These are phyloP conservation scores for Podaxis sp. DNA, from an alignment of 768 basidiomycete genomes.

Conservation along the genomic window DNA sequence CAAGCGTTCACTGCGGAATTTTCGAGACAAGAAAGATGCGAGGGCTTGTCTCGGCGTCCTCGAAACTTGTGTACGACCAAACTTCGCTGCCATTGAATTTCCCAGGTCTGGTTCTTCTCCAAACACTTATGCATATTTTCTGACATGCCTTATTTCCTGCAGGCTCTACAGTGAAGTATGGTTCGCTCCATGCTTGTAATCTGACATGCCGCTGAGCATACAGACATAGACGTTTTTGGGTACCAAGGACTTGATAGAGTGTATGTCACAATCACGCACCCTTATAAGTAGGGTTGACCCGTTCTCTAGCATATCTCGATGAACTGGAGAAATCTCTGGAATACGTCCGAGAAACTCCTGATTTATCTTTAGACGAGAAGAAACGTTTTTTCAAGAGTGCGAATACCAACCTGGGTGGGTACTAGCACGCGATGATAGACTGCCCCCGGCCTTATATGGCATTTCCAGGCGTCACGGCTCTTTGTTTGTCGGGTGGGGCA, in stretches of 20 bases:
- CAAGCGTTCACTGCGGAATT: conserved; percentile 60
- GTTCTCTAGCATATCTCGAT: conserved; percentile 62
- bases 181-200: conserved; percentile 17
- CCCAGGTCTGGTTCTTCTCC: conserved; percentile 41
- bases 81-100: conserved; percentile 93
- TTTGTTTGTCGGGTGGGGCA: conserved; percentile 96
- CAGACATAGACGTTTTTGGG: conserved; percentile 76
- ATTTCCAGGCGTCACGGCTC: conserved; percentile 59
- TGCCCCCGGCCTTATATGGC: neutral
- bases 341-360: conserved; percentile 69
- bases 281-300: conserved; percentile 9
- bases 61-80: conserved; percentile 84
- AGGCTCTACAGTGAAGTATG: conserved; percentile 92
- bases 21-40: conserved; percentile 76
- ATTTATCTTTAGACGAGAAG: conserved; percentile 84
- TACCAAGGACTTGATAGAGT: conserved; percentile 87
- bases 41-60: conserved; percentile 86
- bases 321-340: conserved; percentile 76
- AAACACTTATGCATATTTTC: neutral
- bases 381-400: conserved; percentile 85
- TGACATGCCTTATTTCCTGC: conserved; percentile 7
- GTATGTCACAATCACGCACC: conserved; percentile 31
- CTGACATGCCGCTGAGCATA: conserved; percentile 13
- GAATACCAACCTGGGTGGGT: conserved; percentile 77
- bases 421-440: neutral